These are phyloP conservation scores for Paraleonurus japonicus DNA, from an alignment of 257 asterid species.

Conservation along the genomic window DNA sequence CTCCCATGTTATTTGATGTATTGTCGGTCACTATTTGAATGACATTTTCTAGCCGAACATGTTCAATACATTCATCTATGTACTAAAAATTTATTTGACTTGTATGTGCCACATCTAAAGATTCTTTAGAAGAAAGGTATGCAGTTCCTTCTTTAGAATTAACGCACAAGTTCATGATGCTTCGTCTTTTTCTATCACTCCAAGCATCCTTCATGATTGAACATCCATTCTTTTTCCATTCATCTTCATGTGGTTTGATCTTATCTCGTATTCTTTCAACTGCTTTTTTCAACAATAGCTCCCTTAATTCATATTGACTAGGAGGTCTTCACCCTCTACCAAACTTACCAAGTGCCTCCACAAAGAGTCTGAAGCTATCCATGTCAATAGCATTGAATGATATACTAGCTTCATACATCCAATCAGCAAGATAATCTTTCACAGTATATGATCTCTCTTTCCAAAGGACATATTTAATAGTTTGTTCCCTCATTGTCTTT, in stretches of 20 bases:
- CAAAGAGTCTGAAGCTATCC: background rate
- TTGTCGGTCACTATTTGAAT: constrained; percentile 6
- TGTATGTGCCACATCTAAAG: background rate
- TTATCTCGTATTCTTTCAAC: background rate
- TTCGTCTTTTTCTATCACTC: background rate
- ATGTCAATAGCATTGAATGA: background rate
- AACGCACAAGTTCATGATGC: background rate
- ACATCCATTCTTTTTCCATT: background rate
- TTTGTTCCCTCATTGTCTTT: background rate
- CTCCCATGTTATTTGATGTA: background rate
- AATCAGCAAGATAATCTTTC: background rate
- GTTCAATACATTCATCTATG: background rate
- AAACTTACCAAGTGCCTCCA: background rate
- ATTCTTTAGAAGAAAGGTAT: background rate
- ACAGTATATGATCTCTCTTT: background rate
- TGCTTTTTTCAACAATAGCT: background rate
- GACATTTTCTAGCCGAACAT: background rate
- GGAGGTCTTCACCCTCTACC: background rate
- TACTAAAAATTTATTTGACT: background rate
- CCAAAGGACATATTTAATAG: background rate
- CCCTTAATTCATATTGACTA: background rate
- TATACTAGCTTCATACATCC: background rate
- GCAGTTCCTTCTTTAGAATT: background rate
- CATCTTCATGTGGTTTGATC: background rate
- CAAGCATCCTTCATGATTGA: constrained; percentile 8